These are phyloP conservation scores for Graphilbum ipis-grandicollis DNA, from an alignment of 2,329 filamentous ascomycete species.

Conservation along the genomic window DNA sequence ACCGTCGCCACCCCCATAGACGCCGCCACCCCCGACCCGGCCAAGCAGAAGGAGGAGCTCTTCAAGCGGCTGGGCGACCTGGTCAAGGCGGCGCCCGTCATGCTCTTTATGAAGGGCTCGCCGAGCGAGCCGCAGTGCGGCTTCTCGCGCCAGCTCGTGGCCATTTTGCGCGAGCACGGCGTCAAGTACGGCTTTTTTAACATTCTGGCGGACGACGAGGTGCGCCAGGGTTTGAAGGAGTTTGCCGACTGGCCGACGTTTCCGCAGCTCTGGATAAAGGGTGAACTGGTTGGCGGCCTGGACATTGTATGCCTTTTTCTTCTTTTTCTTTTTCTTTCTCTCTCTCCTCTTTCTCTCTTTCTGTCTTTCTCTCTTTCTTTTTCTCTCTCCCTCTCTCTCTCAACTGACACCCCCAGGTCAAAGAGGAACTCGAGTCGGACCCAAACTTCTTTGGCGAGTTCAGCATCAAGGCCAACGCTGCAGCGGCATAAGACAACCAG, in stretches of 20 bases:
- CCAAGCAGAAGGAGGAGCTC: slow-evolving; percentile 64
- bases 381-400: not conserved
- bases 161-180: slow-evolving; percentile 68
- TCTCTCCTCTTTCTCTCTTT: not conserved
- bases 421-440: slow-evolving; percentile 78
- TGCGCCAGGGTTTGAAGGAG: slow-evolving; percentile 88
- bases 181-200: slow-evolving; percentile 99
- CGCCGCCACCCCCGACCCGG: slow-evolving; percentile 24
- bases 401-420: slow-evolving; percentile 45
- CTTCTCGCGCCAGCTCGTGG: slow-evolving; percentile 82
- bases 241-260: slow-evolving; percentile 98
- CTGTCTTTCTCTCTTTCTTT: slow-evolving; percentile 1
- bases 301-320: slow-evolving; percentile 53
- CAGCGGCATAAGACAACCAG: not conserved
- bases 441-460: slow-evolving; percentile 68
- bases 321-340: not conserved
- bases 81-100: slow-evolving; percentile 89
- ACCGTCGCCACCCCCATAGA: slow-evolving; percentile 20
- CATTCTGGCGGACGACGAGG: slow-evolving; percentile 92
- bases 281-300: slow-evolving; percentile 79
- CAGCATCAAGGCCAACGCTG: slow-evolving; percentile 30
- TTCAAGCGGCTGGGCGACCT: slow-evolving; percentile 65
- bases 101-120: slow-evolving; percentile 99
- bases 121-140: slow-evolving; percentile 92
- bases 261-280: slow-evolving; percentile 82